Conservation (phyloP, 2,329 filamentous ascomycete genomes). For the Fusarium falciforme region DNA sequence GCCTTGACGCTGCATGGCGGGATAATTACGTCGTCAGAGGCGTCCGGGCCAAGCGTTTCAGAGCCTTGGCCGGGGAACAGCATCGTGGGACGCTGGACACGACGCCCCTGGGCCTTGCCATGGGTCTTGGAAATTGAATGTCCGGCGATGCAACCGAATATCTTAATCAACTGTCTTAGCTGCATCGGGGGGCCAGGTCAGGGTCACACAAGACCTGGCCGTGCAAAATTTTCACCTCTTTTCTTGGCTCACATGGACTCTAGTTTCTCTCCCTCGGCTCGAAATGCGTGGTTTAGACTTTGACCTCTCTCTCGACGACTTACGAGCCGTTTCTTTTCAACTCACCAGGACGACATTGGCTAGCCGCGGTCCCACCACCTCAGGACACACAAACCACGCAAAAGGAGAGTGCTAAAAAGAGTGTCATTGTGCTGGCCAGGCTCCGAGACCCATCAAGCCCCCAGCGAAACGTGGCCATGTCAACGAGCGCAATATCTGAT, state of each 20-base stretch:
- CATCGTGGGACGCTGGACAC: slow-evolving; percentile 31
- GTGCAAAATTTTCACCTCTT: background rate
- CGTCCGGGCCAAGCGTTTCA: slow-evolving; percentile 38
- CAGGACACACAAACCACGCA: slow-evolving; percentile 38
- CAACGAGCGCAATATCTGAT: slow-evolving; percentile 32
- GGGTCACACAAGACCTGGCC: slow-evolving; percentile 4
- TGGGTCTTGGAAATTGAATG: slow-evolving; percentile 39
- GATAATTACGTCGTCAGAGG: slow-evolving; percentile 26
- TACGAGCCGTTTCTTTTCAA: slow-evolving; percentile 1
- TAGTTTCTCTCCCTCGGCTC: background rate
- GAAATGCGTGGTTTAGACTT: background rate
- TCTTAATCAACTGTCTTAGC: slow-evolving; percentile 8
- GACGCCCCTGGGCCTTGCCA: slow-evolving; percentile 23
- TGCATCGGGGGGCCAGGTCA: background rate
- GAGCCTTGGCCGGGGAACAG: slow-evolving; percentile 26
- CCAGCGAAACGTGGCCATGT: slow-evolving; percentile 36
- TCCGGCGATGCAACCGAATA: slow-evolving; percentile 26
- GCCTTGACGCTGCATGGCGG: slow-evolving; percentile 21
- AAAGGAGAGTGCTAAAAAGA: slow-evolving; percentile 33
- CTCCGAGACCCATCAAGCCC: slow-evolving; percentile 14
- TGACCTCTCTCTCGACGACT: background rate
- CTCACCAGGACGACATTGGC: slow-evolving; percentile 6
- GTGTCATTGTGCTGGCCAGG: slow-evolving; percentile 27
- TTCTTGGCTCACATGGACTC: slow-evolving; percentile 7
- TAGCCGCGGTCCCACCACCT: slow-evolving; percentile 23